These are phyloP conservation scores for Nakazawaea holstii DNA, from an alignment of 805 yeast genomes.

Conservation along the genomic window DNA sequence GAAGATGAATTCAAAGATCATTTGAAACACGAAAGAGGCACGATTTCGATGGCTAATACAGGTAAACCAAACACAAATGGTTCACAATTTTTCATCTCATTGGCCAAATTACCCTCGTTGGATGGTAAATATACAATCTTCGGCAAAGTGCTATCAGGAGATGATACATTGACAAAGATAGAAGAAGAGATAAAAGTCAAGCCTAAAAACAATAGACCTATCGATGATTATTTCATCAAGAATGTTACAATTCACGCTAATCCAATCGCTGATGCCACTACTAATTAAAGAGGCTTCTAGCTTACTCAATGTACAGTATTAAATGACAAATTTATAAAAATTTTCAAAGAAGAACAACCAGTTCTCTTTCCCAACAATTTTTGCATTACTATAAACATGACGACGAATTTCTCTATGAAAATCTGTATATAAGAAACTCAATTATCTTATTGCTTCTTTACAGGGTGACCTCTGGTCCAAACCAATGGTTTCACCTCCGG, in stretches of 20 bases:
- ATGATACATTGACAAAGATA: slow-evolving; percentile 22
- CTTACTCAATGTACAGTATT: too few relatives aligned
- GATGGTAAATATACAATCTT: slow-evolving; percentile 23
- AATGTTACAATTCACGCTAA: slow-evolving; percentile 35
- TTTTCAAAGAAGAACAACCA: slow-evolving; percentile 1
- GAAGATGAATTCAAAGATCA: slow-evolving; percentile 20
- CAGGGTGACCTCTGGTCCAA: slow-evolving; percentile 38
- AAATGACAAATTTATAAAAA: too few relatives aligned
- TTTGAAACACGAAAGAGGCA: slow-evolving; percentile 18
- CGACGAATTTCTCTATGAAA: background rate
- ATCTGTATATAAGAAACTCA: background rate
- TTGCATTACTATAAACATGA: slow-evolving; percentile 10
- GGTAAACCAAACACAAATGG: slow-evolving; percentile 55
- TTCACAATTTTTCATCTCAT: slow-evolving; percentile 48
- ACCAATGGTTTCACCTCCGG: slow-evolving; percentile 45
- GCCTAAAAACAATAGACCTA: slow-evolving; percentile 30
- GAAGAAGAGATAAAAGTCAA: slow-evolving; percentile 23
- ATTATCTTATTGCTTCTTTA: slow-evolving; percentile 24
- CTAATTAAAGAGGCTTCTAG: background rate
- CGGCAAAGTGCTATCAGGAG: slow-evolving; percentile 16
- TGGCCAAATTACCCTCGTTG: slow-evolving; percentile 17
- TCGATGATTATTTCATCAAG: slow-evolving; percentile 22
- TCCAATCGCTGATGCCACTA: slow-evolving; percentile 28
- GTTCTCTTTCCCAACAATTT: slow-evolving; percentile 5
- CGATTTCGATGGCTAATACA: slow-evolving; percentile 52